Conservation (phyloP, 192 early-diverging fungal genomes). For the Rhizophagus prolifer region DNA sequence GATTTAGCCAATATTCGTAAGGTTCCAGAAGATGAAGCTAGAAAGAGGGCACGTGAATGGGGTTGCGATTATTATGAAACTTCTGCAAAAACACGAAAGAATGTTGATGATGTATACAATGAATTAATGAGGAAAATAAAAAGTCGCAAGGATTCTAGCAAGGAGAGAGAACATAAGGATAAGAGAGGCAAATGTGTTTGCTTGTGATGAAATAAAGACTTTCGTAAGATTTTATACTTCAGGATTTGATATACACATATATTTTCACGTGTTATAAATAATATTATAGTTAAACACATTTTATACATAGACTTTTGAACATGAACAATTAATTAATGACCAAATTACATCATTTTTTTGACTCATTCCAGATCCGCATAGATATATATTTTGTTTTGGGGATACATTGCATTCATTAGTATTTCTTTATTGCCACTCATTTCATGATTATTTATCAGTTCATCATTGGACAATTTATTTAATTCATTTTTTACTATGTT, state of each 20-base stretch:
- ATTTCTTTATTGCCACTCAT: not conserved
- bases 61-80: conserved; percentile 72
- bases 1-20: conserved; percentile 63
- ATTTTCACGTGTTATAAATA: not conserved
- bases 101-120: conserved; percentile 77
- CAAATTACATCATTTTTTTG: not conserved
- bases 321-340: not conserved
- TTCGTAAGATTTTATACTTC: not conserved
- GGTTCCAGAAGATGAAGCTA: conserved; percentile 59
- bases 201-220: conserved; percentile 25
- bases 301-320: not conserved
- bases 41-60: conserved; percentile 63
- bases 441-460: too few relatives aligned
- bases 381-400: not conserved
- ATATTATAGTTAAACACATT: not conserved
- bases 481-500: not conserved
- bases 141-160: conserved; percentile 58
- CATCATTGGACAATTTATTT: not conserved
- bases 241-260: not conserved
- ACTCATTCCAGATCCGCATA: not conserved
- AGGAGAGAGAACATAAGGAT: conserved; percentile 41
- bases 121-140: conserved; percentile 76
- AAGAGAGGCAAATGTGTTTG: conserved; percentile 42
- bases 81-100: conserved; percentile 72
- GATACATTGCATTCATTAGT: not conserved